Base-by-base conservation (phyloP, 768 basidiomycete genomes). In the Boletus sensibilis region DNA sequence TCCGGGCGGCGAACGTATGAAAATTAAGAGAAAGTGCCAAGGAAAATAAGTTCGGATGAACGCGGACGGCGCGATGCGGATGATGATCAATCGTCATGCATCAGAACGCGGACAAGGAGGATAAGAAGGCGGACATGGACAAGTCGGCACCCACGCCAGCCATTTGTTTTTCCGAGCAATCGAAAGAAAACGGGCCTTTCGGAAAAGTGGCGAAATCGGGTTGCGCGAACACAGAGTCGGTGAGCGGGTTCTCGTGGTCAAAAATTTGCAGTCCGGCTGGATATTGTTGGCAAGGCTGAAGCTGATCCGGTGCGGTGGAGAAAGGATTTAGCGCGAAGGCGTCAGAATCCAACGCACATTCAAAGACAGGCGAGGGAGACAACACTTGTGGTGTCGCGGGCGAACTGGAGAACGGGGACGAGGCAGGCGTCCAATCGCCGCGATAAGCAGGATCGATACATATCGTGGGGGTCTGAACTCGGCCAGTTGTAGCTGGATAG, bases 321-420 rank as follows among this genome's bases (percentile, higher is more conserved):
- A 63, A 72, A 1, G 64, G 55, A 52, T 55, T 64, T 13, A 60
- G 34, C 10, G 40, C 34, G 39, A 69, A 72, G 0, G 55, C 53
- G 39, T 64, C 64, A 1, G 60, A 55, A 33, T 71, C 68, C 23
- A 64, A 39, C 7, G 47, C 40, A 33, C 64, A 58, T 38, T 72
- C 69, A 38, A 70, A 61, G 16, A 61, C 45, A 13, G 68, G 66
- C 5, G 59, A 55, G 23, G 68, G 74, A 62, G 69, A 77, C 67
- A 37, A 62, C 31, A 43, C 69, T 72, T 65, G 76, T 7, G 80
- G 78, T 5, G 80, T 78, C 6, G 72, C 56, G 1, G 82, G 79
- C 3, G 74, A 69, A 58, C 77, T 80, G 35, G 78, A 74, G 25
- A 74, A 63, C 0, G 82, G 77, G 2, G 79, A 78, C 5, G 80